Evolutionary conservation across 306 rosid genomes (phyloP).

Genomic region (Pueraria montana): DNA sequence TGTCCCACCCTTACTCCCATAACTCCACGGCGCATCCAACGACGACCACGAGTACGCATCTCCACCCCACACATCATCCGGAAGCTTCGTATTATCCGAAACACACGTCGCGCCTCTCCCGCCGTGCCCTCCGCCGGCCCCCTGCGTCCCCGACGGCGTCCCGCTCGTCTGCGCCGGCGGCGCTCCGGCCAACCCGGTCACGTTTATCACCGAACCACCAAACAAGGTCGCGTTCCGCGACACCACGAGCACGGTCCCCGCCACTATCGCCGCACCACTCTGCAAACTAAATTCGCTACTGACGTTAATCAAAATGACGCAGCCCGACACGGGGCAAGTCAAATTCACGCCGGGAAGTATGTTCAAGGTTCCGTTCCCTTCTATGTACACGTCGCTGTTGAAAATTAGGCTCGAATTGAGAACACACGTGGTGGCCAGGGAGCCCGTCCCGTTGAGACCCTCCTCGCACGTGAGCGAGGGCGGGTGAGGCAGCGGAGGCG

Average conservation of each 20-base stretch:
- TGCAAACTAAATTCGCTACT: slow-evolving; percentile 69
- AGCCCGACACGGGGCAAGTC: slow-evolving; percentile 74
- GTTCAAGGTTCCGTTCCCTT: slow-evolving; percentile 82
- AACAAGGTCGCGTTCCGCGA: slow-evolving; percentile 48
- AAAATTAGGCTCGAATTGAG: slow-evolving; percentile 73
- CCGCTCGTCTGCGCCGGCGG: slow-evolving; percentile 94
- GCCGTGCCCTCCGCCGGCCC: slow-evolving; percentile 95
- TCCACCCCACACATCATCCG: slow-evolving; percentile 97
- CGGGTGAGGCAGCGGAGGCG: slow-evolving; percentile 81
- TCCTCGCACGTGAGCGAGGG: slow-evolving; percentile 78
- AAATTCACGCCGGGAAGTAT: slow-evolving; percentile 71
- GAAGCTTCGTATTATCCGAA: slow-evolving; percentile 84
- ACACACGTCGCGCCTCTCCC: slow-evolving; percentile 96
- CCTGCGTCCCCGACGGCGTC: slow-evolving; percentile 83
- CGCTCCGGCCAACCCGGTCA: slow-evolving; percentile 78
- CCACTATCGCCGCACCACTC: slow-evolving; percentile 53
- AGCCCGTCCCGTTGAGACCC: slow-evolving; percentile 77
- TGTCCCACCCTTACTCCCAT: slow-evolving; percentile 95
- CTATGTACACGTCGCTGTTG: slow-evolving; percentile 70
- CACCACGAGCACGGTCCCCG: slow-evolving; percentile 51
- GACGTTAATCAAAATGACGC: slow-evolving; percentile 74
- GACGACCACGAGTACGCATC: slow-evolving; percentile 91
- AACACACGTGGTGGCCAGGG: slow-evolving; percentile 67
- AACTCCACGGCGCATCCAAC: slow-evolving; percentile 74
- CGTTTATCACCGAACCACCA: slow-evolving; percentile 53